Evolutionary conservation across 129 eudicot species (phyloP).

Genomic region (Escallonia rubra): DNA sequence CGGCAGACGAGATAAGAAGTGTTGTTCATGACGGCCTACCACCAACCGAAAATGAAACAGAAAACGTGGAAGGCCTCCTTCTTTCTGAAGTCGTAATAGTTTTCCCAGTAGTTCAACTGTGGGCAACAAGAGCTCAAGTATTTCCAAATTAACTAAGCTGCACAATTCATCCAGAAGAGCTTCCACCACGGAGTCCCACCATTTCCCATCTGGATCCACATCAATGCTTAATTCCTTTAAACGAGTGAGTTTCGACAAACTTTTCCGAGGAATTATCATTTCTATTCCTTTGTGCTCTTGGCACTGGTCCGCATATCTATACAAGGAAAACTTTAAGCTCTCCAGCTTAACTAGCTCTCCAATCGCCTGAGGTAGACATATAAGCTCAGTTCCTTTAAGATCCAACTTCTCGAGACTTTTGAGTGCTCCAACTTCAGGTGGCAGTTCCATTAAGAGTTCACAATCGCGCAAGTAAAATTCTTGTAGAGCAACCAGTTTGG

Average conservation of each 20-base stretch:
- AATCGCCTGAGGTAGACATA: background rate
- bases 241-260: background rate
- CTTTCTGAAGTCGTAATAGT: constrained; percentile 20
- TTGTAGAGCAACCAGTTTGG: background rate
- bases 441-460: background rate
- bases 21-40: background rate
- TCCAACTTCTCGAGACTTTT: constrained; percentile 29
- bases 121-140: constrained; percentile 24
- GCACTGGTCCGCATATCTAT: background rate
- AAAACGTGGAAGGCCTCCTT: background rate
- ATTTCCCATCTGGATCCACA: background rate
- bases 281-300: background rate
- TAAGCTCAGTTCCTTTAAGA: constrained; percentile 19
- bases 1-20: background rate
- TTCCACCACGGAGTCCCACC: constrained; percentile 12
- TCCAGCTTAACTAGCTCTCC: background rate
- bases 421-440: background rate
- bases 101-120: constrained; percentile 15
- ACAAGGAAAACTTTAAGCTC: background rate
- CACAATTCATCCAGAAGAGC: constrained; percentile 14
- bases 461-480: background rate
- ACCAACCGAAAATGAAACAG: background rate
- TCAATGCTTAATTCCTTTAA: background rate
- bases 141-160: no score
- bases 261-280: background rate